phyloP scores from a whole-genome alignment of 331 rosid species.

The Quercus tomentella region DNA sequence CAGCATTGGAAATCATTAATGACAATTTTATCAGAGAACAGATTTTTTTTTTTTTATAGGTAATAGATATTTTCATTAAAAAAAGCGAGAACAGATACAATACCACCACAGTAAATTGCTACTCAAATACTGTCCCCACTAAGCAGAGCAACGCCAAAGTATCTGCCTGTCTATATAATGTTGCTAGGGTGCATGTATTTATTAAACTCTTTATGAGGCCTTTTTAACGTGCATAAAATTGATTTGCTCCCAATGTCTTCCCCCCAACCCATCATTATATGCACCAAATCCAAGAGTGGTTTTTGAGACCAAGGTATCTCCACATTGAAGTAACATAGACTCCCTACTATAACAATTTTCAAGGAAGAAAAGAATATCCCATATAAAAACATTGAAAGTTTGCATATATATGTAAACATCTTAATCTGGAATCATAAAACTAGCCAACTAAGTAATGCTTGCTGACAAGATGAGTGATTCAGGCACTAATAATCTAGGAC shows the following conservation, averaged over 20 bases:
- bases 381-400: not conserved
- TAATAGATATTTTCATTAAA: no score
- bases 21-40: not conserved
- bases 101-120: not conserved
- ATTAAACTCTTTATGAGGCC: not conserved
- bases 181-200: not conserved
- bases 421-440: not conserved
- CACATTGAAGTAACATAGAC: not conserved
- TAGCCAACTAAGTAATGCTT: not conserved
- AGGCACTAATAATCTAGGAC: no score
- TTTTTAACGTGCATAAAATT: not conserved
- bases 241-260: not conserved
- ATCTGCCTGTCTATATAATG: not conserved
- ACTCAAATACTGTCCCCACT: not conserved
- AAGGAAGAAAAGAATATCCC: not conserved
- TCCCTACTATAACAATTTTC: not conserved
- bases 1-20: not conserved
- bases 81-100: not conserved
- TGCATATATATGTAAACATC: not conserved
- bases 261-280: not conserved
- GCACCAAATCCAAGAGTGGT: not conserved
- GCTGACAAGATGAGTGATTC: not conserved
- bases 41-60: not conserved
- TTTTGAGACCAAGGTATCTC: not conserved
- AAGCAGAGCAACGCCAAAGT: not conserved